Conservation (phyloP, 176 grass and related monocot species). For the Tillandsia leiboldiana region DNA sequence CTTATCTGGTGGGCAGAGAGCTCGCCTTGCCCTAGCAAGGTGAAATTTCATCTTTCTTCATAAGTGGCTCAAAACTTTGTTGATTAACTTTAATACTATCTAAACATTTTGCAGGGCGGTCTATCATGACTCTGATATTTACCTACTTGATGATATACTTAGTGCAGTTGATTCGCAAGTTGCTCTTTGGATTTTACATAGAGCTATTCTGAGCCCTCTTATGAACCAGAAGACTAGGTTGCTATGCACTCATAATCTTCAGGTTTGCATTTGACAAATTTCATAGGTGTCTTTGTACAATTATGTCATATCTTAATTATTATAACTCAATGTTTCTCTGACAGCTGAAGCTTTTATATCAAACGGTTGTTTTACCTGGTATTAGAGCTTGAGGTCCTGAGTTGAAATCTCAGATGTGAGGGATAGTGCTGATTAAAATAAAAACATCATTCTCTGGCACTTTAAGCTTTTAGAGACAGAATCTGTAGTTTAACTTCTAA, state of each 20-base stretch:
- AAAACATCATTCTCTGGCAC: no score
- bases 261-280: slow-evolving; percentile 32
- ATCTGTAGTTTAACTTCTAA: no score
- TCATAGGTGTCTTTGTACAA: neutral
- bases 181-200: slow-evolving; percentile 75
- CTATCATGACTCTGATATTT: slow-evolving; percentile 77
- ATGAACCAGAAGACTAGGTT: slow-evolving; percentile 70
- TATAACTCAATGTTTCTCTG: no score
- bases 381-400: no score
- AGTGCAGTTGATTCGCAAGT: slow-evolving; percentile 96
- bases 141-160: slow-evolving; percentile 88
- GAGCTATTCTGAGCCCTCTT: slow-evolving; percentile 42
- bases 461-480: no score
- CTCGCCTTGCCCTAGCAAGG: slow-evolving; percentile 89
- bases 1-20: slow-evolving; percentile 91
- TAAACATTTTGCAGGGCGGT: slow-evolving; percentile 60
- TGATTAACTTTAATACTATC: slow-evolving; percentile 14
- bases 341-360: no score
- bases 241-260: slow-evolving; percentile 80
- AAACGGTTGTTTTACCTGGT: no score
- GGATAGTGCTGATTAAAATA: neutral
- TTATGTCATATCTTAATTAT: neutral
- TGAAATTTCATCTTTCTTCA: slow-evolving; percentile 17
- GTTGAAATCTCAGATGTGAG: no score
- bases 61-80: slow-evolving; percentile 5